Evolutionary conservation across 352 stramenopile species (phyloP).

Genomic region (Globisporangium polare): DNA sequence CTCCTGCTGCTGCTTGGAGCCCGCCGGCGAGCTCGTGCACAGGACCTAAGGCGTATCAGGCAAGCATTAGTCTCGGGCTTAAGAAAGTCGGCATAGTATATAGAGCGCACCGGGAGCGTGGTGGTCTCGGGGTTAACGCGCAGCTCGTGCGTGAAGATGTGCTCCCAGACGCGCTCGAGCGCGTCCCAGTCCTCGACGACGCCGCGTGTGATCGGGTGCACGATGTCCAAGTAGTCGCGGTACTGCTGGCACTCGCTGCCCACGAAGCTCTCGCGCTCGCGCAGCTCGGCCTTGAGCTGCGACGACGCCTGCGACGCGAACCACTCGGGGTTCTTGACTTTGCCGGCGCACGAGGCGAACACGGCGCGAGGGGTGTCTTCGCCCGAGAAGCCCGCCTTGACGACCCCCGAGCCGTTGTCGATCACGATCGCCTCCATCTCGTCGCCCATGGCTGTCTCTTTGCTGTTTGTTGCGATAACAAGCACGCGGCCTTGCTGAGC

Average conservation of each 20-base stretch:
- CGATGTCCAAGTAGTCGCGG: conserved; percentile 61
- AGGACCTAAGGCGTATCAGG: conserved; percentile 34
- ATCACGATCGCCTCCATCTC: conserved; percentile 79
- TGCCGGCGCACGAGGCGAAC: conserved; percentile 66
- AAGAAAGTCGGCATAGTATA: background rate
- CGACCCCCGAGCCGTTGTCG: conserved; percentile 78
- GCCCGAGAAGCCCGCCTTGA: conserved; percentile 83
- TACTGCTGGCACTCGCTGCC: conserved; percentile 58
- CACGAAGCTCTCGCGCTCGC: conserved; percentile 73
- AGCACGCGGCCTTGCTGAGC: background rate
- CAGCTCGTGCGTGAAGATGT: conserved; percentile 78
- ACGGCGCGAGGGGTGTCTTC: conserved; percentile 79
- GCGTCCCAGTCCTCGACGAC: conserved; percentile 83
- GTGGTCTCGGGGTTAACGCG: conserved; percentile 71
- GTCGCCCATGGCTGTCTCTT: background rate
- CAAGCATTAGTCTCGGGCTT: background rate
- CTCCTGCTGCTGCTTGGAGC: conserved; percentile 66
- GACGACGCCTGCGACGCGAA: conserved; percentile 56
- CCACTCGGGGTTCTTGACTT: conserved; percentile 79
- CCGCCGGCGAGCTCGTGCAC: conserved; percentile 54
- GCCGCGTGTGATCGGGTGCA: conserved; percentile 73
- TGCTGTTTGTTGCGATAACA: background rate
- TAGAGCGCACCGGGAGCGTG: conserved; percentile 31
- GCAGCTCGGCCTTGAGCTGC: conserved; percentile 52
- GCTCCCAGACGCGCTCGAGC: conserved; percentile 84